Evolutionary conservation across 202 grass and related monocot genomes (phyloP), one percentile per base, ranked within the genome.

Genomic region (Setaria viridis): DNA sequence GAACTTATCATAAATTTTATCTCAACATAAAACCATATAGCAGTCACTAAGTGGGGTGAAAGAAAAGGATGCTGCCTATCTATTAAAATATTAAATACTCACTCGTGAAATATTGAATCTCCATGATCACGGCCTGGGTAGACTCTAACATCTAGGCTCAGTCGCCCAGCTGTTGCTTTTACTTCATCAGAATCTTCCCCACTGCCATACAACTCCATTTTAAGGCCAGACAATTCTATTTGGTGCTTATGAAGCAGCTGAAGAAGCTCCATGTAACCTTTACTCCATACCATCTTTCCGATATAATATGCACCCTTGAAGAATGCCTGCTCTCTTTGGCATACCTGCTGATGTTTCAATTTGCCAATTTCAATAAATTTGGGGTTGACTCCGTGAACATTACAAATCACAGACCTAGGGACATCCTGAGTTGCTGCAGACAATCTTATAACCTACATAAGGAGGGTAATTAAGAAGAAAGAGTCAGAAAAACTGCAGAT

Each of bases 251-350:
- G 81, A 79, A 99, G 88, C 53, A 99, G 76, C 13, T 96, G 87
- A 30, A 99, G 90, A 46, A 99, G 88, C 85, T 99, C 92, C 2
- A 57, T 89, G 87, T 99, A 99, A 55, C 90, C 97, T 92, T 99
- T 99, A 91, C 91, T 95, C 96, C 96, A 99, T 30, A 99, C 60
- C 96, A 99, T 99, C 85, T 99, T 99, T 64, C 93, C 96, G 69
- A 99, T 99, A 82, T 94, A 99, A 86, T 99, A 99, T 64, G 94
- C 90, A 69, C 97, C 93, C 78, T 94, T 99, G 64, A 86, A 78
- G 71, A 94, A 99, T 76, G 88, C 73, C 30, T 81, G 82, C 54
- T 90, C 78, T 76, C 84, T 81, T 89, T 84, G 74, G 58, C 79
- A 80, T 72, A 82, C 54, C 62, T 91, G 78, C n/a, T 51, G 85